A percentile compares a stretch with the other conserved stretches of the same genome.
These are phyloP conservation scores for Magnolia sinica DNA, from an alignment of 164 flowering plant genomes.

Conservation along the genomic window DNA sequence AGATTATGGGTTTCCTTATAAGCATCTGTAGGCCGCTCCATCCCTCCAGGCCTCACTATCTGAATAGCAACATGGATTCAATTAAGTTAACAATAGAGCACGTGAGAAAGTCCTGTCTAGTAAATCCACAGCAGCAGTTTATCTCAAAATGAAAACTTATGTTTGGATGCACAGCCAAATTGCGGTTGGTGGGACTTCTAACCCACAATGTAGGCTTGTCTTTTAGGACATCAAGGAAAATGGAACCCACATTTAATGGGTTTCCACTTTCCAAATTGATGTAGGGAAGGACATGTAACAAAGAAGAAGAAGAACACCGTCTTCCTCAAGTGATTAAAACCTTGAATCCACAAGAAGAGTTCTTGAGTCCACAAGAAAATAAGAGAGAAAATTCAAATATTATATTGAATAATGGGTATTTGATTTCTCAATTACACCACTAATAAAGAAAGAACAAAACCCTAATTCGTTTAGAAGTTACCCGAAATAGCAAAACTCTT, in stretches of 20 bases:
- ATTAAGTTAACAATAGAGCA: constrained; percentile 8
- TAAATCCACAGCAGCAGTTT: background rate
- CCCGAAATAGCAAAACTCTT: no score
- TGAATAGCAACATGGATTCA: constrained; percentile 29
- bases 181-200: background rate
- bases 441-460: no score
- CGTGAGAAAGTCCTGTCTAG: background rate
- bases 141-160: background rate
- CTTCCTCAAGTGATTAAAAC: no score
- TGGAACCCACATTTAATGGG: background rate
- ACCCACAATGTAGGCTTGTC: background rate
- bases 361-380: no score
- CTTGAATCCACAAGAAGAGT: no score
- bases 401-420: no score
- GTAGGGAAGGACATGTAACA: no score
- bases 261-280: background rate
- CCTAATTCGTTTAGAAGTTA: no score
- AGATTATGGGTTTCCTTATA: constrained; percentile 90
- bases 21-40: constrained; percentile 98
- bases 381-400: no score
- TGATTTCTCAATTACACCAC: no score
- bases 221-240: background rate
- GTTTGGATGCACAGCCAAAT: background rate
- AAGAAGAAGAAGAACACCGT: no score
- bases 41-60: constrained; percentile 99